Conservation (phyloP, 2,329 filamentous ascomycete genomes). For the Purpureocillium takamizusanense region DNA sequence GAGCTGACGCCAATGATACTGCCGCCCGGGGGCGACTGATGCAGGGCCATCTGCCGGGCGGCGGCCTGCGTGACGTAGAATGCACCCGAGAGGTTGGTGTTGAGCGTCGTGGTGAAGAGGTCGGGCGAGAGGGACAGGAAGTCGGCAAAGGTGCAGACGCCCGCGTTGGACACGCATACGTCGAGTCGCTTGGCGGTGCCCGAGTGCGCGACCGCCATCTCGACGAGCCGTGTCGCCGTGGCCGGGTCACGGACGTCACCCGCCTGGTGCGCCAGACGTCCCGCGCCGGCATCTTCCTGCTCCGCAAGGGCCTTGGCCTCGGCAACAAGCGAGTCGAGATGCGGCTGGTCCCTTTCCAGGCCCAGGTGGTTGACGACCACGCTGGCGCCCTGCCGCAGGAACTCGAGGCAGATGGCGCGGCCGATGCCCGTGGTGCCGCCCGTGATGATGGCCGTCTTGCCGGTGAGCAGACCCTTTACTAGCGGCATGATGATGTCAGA, state of each 20-base stretch:
- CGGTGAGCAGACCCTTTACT: slow-evolving; percentile 47
- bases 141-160: slow-evolving; percentile 80
- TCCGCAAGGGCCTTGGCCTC: slow-evolving; percentile 39
- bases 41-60: slow-evolving; percentile 66
- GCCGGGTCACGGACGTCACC: slow-evolving; percentile 72
- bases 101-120: slow-evolving; percentile 62
- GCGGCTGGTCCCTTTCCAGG: slow-evolving; percentile 38
- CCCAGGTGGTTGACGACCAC: slow-evolving; percentile 77
- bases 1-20: slow-evolving; percentile 71
- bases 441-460: slow-evolving; percentile 79
- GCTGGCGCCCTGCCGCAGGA: slow-evolving; percentile 65
- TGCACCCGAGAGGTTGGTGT: slow-evolving; percentile 79
- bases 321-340: slow-evolving; percentile 43
- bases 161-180: slow-evolving; percentile 82
- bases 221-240: slow-evolving; percentile 61
- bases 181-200: slow-evolving; percentile 52
- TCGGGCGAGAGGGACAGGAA: slow-evolving; percentile 67
- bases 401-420: slow-evolving; percentile 73
- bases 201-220: slow-evolving; percentile 48
- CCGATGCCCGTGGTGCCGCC: slow-evolving; percentile 83
- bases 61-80: slow-evolving; percentile 83
- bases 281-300: slow-evolving; percentile 21
- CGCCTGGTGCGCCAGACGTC: slow-evolving; percentile 55
- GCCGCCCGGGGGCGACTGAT: slow-evolving; percentile 57
- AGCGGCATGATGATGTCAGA: slow-evolving; percentile 26